phyloP scores from a whole-genome alignment of 371 early-diverging fungal species.

The Mucor lusitanicus region DNA sequence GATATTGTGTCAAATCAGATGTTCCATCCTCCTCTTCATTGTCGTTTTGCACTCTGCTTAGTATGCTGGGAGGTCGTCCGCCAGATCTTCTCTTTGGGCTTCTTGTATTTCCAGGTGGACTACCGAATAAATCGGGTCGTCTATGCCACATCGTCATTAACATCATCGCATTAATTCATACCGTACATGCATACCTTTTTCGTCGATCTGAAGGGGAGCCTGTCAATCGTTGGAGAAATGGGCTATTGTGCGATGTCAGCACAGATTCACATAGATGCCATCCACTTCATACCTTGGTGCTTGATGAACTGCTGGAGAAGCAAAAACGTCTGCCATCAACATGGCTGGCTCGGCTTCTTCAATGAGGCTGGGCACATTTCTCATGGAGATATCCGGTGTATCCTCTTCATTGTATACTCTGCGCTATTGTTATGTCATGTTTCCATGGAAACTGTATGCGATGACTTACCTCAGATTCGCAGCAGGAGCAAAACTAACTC shows the following conservation, averaged over 20 bases:
- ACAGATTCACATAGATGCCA: neutral
- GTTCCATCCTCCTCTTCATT: neutral
- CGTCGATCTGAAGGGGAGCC: neutral
- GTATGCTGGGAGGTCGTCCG: conserved; percentile 8
- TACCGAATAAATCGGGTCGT: conserved; percentile 16
- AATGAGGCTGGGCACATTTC: neutral
- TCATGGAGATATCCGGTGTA: neutral
- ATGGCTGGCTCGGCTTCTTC: conserved; percentile 8
- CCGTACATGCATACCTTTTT: conserved; percentile 1
- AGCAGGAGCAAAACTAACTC: conserved; percentile 17
- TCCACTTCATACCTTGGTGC: neutral
- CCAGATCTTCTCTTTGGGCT: conserved; percentile 1
- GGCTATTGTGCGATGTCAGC: neutral
- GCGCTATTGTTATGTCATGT: neutral
- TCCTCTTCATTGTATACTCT: conserved; percentile 9
- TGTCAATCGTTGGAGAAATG: neutral
- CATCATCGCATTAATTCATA: neutral
- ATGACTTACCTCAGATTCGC: conserved; percentile 2
- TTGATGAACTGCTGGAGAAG: neutral
- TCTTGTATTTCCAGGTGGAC: neutral
- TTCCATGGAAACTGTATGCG: neutral
- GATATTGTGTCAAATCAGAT: conserved; percentile 6
- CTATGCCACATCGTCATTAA: neutral
- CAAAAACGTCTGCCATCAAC: neutral
- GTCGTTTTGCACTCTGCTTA: neutral